A percentile compares a stretch with the other conserved stretches of the same genome.
Conservation (phyloP, 2,329 filamentous ascomycete genomes). For the Epichloe brachyelytri region DNA sequence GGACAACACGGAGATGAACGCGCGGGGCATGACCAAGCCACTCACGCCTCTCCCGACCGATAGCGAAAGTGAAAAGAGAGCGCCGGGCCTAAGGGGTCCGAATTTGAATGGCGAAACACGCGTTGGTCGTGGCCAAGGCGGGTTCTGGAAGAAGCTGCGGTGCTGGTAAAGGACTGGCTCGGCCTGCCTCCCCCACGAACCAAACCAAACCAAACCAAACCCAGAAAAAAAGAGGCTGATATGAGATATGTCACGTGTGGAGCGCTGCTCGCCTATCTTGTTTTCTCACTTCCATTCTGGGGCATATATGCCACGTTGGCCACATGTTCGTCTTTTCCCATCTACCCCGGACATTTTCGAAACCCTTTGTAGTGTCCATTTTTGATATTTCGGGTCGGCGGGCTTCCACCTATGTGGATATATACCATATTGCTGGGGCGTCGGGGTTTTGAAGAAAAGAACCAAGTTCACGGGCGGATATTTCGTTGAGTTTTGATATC, state of each 20-base stretch:
- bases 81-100: constrained; percentile 30
- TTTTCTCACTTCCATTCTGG: not conserved
- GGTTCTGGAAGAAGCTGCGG: constrained; percentile 43
- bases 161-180: constrained; percentile 32
- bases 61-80: constrained; percentile 31
- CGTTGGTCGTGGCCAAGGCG: constrained; percentile 27
- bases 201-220: too few species aligned
- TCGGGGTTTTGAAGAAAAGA: not conserved
- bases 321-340: too few species aligned
- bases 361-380: too few species aligned
- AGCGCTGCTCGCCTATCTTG: not conserved
- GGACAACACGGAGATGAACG: constrained; percentile 30
- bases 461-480: not conserved
- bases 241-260: not conserved
- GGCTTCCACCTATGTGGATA: constrained; percentile 1
- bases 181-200: too few species aligned
- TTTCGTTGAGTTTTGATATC: not conserved
- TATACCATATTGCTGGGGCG: constrained; percentile 8
- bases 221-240: too few species aligned
- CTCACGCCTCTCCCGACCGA: constrained; percentile 37
- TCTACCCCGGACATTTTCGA: too few species aligned
- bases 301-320: too few species aligned
- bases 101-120: constrained; percentile 29
- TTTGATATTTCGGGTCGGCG: not conserved
- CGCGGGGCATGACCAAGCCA: constrained; percentile 44